Evolutionary conservation across 1,284 basidiomycete species (phyloP), one percentile per base, ranked within the genome.

Genomic region (Leccinum subspadiceum): DNA sequence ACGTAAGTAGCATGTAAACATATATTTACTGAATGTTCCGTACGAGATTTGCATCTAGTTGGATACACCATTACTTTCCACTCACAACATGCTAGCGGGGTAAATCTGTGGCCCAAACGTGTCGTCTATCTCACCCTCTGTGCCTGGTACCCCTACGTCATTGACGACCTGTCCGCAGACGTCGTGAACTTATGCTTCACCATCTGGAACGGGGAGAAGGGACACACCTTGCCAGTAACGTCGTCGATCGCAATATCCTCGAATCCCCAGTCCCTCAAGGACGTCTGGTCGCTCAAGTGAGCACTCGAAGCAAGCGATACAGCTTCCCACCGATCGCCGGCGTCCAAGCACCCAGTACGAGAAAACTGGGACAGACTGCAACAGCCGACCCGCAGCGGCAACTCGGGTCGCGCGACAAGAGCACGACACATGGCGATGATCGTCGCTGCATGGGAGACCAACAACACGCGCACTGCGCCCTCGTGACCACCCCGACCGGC

Each of bases 361-460:
- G 75, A 74, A 49, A 82, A 69, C 66, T 83, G 81, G 1, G 86
- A 84, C 58, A 92, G 58, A 3, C 89, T 84, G 65, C 89, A 90
- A 64, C 87, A 90, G 12, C 88, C 90, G 7, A 87, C 82, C 58
- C 85, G 76, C 37, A 92, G 66, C 4, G 81, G 79, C 31, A 85
- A 58, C 1, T 73, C 70, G 29, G 77, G 75, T 54, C 87, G 79
- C 1, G 81, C 84, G 5, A 85, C 63, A 41, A 94, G 78, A 44
- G 78, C 83, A 57, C 86, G 78, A 4, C 82, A 82, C 49, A 95
- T 80, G 3, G 87, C 85, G 63, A 93, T 92, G 62, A 81, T 78
- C 4, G 91, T 88, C 13, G 92, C 93, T 0, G 93, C 93, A 70
- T 95, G 93, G 60, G 84, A 86, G 64, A 93, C 80, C 29, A 95